A percentile compares a stretch with the other conserved stretches of the same genome.
These are phyloP conservation scores for Teunomyces funiuensis DNA, from an alignment of 805 yeast genomes.

Conservation along the genomic window DNA sequence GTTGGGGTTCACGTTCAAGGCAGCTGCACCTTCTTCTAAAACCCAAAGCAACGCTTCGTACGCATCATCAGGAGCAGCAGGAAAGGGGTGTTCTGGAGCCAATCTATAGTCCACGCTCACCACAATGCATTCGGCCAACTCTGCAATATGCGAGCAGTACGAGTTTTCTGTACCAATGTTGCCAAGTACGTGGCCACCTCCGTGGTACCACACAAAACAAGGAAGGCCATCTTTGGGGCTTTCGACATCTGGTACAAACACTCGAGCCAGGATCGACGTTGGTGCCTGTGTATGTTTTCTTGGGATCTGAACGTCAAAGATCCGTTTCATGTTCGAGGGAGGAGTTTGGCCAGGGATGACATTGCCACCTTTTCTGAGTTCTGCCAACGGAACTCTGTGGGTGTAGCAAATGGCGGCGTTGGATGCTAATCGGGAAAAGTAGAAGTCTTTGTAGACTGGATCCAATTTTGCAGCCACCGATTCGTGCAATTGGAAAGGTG, in stretches of 20 bases:
- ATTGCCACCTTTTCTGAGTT: slow-evolving; percentile 32
- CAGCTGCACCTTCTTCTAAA: slow-evolving; percentile 17
- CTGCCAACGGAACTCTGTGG: slow-evolving; percentile 33
- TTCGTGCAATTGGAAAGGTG: slow-evolving; percentile 33
- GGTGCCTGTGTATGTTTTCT: slow-evolving; percentile 27
- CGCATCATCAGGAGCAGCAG: slow-evolving; percentile 48
- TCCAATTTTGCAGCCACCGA: slow-evolving; percentile 30
- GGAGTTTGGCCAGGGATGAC: slow-evolving; percentile 45
- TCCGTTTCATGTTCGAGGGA: slow-evolving; percentile 23
- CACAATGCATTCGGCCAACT: slow-evolving; percentile 36
- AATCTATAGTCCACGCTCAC: slow-evolving; percentile 49
- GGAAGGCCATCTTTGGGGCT: slow-evolving; percentile 39
- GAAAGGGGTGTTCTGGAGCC: slow-evolving; percentile 51
- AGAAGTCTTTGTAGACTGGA: slow-evolving; percentile 39
- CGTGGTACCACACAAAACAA: slow-evolving; percentile 40
- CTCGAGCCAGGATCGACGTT: slow-evolving; percentile 28
- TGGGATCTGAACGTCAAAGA: slow-evolving; percentile 31
- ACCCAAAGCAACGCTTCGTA: slow-evolving; percentile 34
- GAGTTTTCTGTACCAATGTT: slow-evolving; percentile 41
- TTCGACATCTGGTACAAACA: slow-evolving; percentile 37
- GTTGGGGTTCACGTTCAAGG: slow-evolving; percentile 25
- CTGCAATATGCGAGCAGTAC: slow-evolving; percentile 41
- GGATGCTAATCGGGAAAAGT: slow-evolving; percentile 23
- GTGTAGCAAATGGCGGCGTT: slow-evolving; percentile 32
- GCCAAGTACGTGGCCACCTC: slow-evolving; percentile 48